Percentiles rank a stretch among this genome's conserved stretches.
Conservation (phyloP, 169 alveolate genomes). For the Plasmodium knowlesi region DNA sequence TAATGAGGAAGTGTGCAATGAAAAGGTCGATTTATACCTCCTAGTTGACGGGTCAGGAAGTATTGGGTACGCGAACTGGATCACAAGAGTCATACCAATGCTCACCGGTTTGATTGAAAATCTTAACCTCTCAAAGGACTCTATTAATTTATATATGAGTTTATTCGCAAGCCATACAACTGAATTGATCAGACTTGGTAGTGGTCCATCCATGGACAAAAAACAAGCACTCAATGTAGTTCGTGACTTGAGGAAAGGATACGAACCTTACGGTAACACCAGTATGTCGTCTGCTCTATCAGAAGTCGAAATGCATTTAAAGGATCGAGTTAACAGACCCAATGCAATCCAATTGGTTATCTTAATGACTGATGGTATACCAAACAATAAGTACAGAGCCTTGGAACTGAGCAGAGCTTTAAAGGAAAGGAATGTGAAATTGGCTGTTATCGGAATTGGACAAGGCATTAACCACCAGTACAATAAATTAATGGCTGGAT, state of each 20-base stretch:
- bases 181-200: not conserved
- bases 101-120: not conserved
- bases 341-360: conserved; percentile 43
- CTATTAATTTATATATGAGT: conserved; percentile 1
- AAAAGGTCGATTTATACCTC: conserved; percentile 30
- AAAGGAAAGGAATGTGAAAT: not conserved
- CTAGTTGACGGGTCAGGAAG: conserved; percentile 66
- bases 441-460: conserved; percentile 53
- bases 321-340: not conserved
- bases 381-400: not conserved
- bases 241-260: not conserved
- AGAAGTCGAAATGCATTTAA: not conserved
- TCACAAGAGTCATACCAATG: conserved; percentile 4
- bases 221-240: not conserved
- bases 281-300: conserved; percentile 13
- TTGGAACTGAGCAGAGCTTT: not conserved
- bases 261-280: conserved; percentile 23
- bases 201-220: conserved; percentile 16
- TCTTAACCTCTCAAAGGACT: conserved; percentile 19
- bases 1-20: conserved; percentile 58
- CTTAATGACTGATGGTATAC: conserved; percentile 55
- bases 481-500: conserved; percentile 34
- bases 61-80: conserved; percentile 50
- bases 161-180: not conserved
- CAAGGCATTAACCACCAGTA: not conserved